Evolutionary conservation across 176 grass and related monocot species (phyloP).

Genomic region (Hordeum vulgare): DNA sequence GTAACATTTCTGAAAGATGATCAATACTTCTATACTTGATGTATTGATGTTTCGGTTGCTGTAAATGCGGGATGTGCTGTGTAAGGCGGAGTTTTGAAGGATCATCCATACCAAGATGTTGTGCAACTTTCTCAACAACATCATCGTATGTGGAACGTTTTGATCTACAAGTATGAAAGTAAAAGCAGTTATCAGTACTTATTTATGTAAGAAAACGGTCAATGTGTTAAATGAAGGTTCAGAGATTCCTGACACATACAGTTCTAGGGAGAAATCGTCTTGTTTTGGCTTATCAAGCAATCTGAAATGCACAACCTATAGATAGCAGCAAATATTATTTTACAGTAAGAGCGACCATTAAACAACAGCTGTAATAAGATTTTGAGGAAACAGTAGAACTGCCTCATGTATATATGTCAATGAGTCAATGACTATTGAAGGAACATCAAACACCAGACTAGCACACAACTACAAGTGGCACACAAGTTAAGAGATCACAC

Average conservation of each 20-base stretch:
- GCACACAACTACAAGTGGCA: background rate
- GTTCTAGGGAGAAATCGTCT: conserved; percentile 57
- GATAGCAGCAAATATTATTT: background rate
- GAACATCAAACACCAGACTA: conserved; percentile 1
- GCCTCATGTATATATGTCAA: background rate
- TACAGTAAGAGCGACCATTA: background rate
- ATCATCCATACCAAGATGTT: conserved; percentile 53
- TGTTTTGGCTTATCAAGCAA: conserved; percentile 65
- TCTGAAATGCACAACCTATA: conserved; percentile 62
- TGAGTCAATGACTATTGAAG: background rate
- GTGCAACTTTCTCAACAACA: conserved; percentile 73
- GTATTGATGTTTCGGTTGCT: conserved; percentile 61
- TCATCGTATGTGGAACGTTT: conserved; percentile 74
- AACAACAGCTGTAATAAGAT: background rate
- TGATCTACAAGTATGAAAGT: conserved; percentile 37
- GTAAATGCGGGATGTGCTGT: conserved; percentile 41
- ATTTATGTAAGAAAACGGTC: background rate
- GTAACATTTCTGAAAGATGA: conserved; percentile 58
- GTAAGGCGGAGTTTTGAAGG: conserved; percentile 85
- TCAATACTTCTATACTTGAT: conserved; percentile 65
- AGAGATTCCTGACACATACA: conserved; percentile 46
- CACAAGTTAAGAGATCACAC: background rate
- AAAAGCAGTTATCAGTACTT: background rate
- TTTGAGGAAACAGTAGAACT: background rate
- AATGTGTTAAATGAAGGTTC: background rate